Conservation (phyloP, 2,329 filamentous ascomycete species). For the Scedosporium dehoogii region DNA sequence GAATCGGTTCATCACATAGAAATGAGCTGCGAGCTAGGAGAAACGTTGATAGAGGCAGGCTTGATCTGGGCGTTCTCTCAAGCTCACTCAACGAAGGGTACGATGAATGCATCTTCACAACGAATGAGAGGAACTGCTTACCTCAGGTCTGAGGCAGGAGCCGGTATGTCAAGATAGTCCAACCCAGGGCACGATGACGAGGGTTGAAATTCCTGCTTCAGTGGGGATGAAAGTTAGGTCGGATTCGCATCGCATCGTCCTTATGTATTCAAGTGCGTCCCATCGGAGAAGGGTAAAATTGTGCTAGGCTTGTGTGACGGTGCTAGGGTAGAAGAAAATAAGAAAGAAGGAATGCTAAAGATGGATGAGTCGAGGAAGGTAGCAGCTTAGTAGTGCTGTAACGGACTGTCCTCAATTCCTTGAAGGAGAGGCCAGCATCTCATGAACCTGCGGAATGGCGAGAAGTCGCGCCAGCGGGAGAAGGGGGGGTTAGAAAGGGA, state of each 20-base stretch:
- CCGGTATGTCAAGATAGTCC: slow-evolving; percentile 6
- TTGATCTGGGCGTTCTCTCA: not conserved
- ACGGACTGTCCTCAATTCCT: not conserved
- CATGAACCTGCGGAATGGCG: not conserved
- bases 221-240: not conserved
- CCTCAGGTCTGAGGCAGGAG: slow-evolving; percentile 4
- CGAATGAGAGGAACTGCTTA: not conserved
- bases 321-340: not conserved
- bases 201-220: slow-evolving; percentile 6
- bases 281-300: not conserved
- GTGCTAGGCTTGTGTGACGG: not conserved
- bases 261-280: not conserved
- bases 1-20: too few relatives aligned
- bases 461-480: slow-evolving; percentile 1
- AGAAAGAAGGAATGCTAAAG: not conserved
- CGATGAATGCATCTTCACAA: not conserved
- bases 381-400: not conserved
- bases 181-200: slow-evolving; percentile 5
- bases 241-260: not conserved
- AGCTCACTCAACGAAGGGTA: not conserved
- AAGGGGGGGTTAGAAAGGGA: not conserved
- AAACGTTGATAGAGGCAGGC: not conserved
- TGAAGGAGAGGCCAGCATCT: not conserved
- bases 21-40: too few relatives aligned
- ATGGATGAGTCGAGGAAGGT: not conserved